Evolutionary conservation across 1,284 basidiomycete genomes (phyloP).

Genomic region (Hemileia vastatrix): DNA sequence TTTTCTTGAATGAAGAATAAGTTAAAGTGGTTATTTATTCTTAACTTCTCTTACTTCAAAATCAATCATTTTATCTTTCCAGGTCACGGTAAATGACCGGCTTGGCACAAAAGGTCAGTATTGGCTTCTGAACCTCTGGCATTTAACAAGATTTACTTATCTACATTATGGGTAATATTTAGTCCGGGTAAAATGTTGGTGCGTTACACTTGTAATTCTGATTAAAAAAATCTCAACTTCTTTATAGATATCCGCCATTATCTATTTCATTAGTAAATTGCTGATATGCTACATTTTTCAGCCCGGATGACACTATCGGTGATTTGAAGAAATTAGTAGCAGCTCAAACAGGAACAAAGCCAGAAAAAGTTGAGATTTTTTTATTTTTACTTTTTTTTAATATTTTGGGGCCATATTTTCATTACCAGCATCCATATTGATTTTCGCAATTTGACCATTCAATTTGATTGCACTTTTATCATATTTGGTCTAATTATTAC

Average conservation of each 20-base stretch:
- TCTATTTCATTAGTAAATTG: background rate
- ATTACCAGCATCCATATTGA: too few relatives aligned
- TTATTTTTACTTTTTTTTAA: background rate
- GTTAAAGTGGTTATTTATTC: too few relatives aligned
- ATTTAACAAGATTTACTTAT: slow-evolving; percentile 17
- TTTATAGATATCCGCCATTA: background rate
- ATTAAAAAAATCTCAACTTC: too few relatives aligned
- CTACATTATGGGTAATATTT: background rate
- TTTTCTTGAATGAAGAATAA: too few relatives aligned
- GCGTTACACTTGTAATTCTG: background rate
- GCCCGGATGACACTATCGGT: slow-evolving; percentile 88
- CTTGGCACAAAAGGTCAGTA: slow-evolving; percentile 79
- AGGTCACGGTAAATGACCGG: slow-evolving; percentile 95
- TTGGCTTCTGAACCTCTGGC: slow-evolving; percentile 3
- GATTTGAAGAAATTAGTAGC: slow-evolving; percentile 94
- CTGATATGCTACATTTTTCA: slow-evolving; percentile 48
- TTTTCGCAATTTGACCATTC: slow-evolving; percentile 2
- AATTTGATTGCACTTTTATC: background rate
- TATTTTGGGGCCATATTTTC: too few relatives aligned
- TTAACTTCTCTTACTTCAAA: too few relatives aligned
- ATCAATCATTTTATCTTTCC: too few relatives aligned
- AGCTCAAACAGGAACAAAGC: slow-evolving; percentile 84
- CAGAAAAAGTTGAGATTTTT: slow-evolving; percentile 41
- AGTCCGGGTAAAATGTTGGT: slow-evolving; percentile 46
- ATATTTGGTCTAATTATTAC: slow-evolving; percentile 26